phyloP scores from a whole-genome alignment of 2,329 filamentous ascomycete genomes.

The Colletotrichum tropicicola region DNA sequence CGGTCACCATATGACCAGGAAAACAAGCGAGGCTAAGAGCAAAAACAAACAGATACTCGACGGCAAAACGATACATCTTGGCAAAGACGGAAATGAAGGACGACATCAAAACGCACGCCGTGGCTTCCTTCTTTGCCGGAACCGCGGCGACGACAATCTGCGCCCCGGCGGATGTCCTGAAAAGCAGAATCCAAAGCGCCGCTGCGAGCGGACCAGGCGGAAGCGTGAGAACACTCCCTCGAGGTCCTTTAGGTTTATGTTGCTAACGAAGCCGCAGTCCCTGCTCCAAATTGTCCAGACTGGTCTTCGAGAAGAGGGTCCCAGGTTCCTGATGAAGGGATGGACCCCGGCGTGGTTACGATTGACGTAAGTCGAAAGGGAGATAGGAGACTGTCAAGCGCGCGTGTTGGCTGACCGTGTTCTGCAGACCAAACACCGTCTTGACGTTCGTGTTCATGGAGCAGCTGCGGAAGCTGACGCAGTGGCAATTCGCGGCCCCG shows the following conservation, averaged over 20 bases:
- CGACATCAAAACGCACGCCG: constrained; percentile 49
- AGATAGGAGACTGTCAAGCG: constrained; percentile 24
- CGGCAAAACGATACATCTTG: constrained; percentile 44
- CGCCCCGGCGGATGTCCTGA: constrained; percentile 54
- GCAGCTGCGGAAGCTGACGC: constrained; percentile 46
- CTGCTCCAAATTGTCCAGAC: constrained; percentile 43
- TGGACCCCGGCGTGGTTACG: constrained; percentile 56
- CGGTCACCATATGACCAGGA: background rate
- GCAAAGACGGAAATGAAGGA: constrained; percentile 41
- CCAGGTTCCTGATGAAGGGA: constrained; percentile 53
- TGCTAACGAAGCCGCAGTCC: constrained; percentile 33
- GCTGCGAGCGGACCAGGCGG: constrained; percentile 26
- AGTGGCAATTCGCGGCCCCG: constrained; percentile 22
- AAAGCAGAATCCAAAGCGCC: constrained; percentile 51
- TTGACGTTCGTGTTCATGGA: constrained; percentile 57
- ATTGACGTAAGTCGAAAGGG: constrained; percentile 42
- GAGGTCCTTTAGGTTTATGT: background rate
- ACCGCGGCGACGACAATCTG: constrained; percentile 56
- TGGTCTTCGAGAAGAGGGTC: constrained; percentile 48
- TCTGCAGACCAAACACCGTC: constrained; percentile 50
- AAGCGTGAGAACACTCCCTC: constrained; percentile 8
- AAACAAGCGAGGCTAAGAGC: background rate
- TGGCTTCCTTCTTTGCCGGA: constrained; percentile 51
- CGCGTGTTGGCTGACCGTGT: constrained; percentile 21
- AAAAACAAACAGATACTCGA: constrained; percentile 40